Conservation (phyloP, 352 stramenopile genomes). For the Phytophthora nicotianae region DNA sequence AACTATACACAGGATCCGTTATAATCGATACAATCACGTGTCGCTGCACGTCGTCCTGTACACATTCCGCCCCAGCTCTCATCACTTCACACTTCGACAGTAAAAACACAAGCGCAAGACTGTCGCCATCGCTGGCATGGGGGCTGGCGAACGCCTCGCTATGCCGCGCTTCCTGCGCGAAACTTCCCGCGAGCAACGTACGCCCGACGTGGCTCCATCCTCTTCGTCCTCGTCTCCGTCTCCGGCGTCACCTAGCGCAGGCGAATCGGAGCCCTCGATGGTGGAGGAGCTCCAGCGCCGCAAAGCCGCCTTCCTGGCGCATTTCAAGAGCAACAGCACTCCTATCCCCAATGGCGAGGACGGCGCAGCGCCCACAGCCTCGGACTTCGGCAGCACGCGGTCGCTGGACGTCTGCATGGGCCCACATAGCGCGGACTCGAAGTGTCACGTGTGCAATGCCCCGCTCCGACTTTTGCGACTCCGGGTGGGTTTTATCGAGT, state of each 20-base stretch:
- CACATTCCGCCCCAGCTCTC: slow-evolving; percentile 16
- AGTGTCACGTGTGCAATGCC: slow-evolving; percentile 73
- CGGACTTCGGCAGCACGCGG: slow-evolving; percentile 21
- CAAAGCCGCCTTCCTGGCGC: slow-evolving; percentile 54
- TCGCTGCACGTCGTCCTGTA: slow-evolving; percentile 1
- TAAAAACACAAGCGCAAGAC: background rate
- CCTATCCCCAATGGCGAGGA: slow-evolving; percentile 14
- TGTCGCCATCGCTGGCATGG: slow-evolving; percentile 23
- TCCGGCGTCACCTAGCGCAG: slow-evolving; percentile 20
- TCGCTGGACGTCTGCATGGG: slow-evolving; percentile 23
- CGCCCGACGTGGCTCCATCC: slow-evolving; percentile 17
- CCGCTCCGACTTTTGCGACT: slow-evolving; percentile 54
- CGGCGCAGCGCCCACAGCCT: slow-evolving; percentile 5
- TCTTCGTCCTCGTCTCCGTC: slow-evolving; percentile 17
- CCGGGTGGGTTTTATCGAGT: slow-evolving; percentile 46
- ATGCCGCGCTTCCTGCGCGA: slow-evolving; percentile 45
- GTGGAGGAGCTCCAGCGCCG: slow-evolving; percentile 46
- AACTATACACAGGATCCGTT: background rate
- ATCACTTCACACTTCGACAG: slow-evolving; percentile 20
- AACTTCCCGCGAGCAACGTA: slow-evolving; percentile 12
- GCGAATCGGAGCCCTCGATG: slow-evolving; percentile 37
- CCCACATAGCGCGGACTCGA: slow-evolving; percentile 41
- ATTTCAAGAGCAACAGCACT: slow-evolving; percentile 44
- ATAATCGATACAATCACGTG: background rate
- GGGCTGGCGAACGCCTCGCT: slow-evolving; percentile 26